Conservation (phyloP, 1,284 basidiomycete genomes). For the Ganoderma boninense region DNA sequence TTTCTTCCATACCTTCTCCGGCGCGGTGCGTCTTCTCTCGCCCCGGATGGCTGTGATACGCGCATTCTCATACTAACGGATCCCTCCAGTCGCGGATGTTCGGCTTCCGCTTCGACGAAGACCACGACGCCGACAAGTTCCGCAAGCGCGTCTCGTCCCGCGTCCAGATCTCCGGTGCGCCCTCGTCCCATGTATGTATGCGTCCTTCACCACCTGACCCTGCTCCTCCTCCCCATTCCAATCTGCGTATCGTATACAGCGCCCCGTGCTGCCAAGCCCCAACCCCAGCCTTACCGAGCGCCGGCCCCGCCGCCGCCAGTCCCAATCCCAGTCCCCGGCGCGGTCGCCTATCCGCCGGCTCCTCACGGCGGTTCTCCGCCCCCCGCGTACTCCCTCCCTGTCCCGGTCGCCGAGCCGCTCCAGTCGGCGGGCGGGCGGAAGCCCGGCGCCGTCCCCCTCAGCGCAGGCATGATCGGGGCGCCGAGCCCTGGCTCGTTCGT, state of each 20-base stretch:
- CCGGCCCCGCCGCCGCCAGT: conserved; percentile 6
- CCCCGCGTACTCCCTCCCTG: conserved; percentile 10
- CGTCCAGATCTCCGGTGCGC: conserved; percentile 30
- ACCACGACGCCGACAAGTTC: conserved; percentile 66
- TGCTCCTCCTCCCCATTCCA: not conserved
- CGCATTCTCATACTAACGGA: conserved; percentile 2
- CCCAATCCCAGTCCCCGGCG: not conserved
- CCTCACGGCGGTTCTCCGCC: conserved; percentile 14
- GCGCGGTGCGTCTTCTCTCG: conserved; percentile 66
- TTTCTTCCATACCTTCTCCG: conserved; percentile 92
- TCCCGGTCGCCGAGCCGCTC: conserved; percentile 8
- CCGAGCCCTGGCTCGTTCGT: conserved; percentile 83
- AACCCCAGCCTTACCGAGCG: conserved; percentile 12
- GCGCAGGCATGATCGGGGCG: conserved; percentile 68
- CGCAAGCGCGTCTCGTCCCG: conserved; percentile 54
- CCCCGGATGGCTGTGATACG: conserved; percentile 6
- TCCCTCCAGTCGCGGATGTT: conserved; percentile 74
- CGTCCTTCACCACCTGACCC: conserved; percentile 7
- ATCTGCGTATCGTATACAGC: not conserved
- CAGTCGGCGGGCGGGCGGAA: too few species aligned
- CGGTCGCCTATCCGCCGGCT: conserved; percentile 21
- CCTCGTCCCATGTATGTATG: not conserved
- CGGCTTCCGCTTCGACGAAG: conserved; percentile 77
- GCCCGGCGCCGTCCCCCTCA: too few species aligned
- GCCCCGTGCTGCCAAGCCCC: conserved; percentile 19